These are phyloP conservation scores for Brasenia schreberi DNA, from an alignment of 164 flowering plant genomes.

Conservation along the genomic window DNA sequence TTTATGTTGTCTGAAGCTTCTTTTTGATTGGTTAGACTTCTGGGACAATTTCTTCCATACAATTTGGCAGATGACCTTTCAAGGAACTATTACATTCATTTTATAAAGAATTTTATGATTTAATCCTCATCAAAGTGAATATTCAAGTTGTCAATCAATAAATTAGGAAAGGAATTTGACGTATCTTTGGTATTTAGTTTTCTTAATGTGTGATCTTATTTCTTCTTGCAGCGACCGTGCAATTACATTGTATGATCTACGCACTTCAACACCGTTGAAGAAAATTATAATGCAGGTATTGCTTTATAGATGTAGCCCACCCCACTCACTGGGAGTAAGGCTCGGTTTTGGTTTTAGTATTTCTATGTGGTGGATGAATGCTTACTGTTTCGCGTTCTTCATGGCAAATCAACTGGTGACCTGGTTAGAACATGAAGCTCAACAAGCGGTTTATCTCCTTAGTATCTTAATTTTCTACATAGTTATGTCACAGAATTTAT, in stretches of 20 bases:
- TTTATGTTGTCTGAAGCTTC: too few species aligned
- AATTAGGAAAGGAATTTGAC: neutral
- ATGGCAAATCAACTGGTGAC: neutral
- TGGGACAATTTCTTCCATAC: too few species aligned
- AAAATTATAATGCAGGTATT: slow-evolving; percentile 77
- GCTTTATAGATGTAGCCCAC: neutral
- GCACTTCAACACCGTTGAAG: slow-evolving; percentile 60
- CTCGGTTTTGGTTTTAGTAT: too few species aligned
- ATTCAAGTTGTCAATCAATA: too few species aligned
- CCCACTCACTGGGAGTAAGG: too few species aligned
- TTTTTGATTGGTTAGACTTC: too few species aligned
- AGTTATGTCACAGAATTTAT: too few species aligned
- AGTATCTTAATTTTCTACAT: neutral
- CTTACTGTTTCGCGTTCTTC: neutral
- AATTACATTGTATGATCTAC: slow-evolving; percentile 74
- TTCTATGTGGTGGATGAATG: too few species aligned
- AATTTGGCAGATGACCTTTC: too few species aligned
- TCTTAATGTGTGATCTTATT: neutral
- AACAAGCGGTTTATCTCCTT: neutral
- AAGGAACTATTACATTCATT: too few species aligned
- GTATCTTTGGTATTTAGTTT: neutral
- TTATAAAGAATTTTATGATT: too few species aligned
- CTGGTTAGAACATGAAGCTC: neutral
- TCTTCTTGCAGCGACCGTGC: slow-evolving; percentile 63
- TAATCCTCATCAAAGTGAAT: too few species aligned